phyloP scores from a whole-genome alignment of 805 yeast genomes.

The Candida parachauliodes region DNA sequence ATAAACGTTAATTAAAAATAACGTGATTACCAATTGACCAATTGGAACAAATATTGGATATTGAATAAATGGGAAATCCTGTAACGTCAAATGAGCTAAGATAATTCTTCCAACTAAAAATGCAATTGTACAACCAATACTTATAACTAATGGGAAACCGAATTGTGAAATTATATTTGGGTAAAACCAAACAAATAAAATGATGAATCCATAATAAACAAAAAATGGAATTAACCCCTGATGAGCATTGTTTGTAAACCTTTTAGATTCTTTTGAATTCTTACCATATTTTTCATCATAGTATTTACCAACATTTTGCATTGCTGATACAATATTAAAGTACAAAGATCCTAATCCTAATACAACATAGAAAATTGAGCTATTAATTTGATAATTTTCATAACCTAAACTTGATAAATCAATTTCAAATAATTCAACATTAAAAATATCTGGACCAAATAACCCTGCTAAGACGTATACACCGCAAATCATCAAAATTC shows the following conservation, averaged over 20 bases:
- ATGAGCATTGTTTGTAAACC: conserved; percentile 40
- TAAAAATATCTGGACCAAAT: conserved; percentile 71
- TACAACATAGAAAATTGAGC: conserved; percentile 42
- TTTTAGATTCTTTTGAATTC: conserved; percentile 20
- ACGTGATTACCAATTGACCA: conserved; percentile 39
- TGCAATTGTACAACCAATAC: conserved; percentile 76
- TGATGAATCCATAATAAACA: conserved; percentile 47
- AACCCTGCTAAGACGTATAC: conserved; percentile 62
- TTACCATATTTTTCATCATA: conserved; percentile 33
- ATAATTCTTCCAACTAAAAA: conserved; percentile 89
- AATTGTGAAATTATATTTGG: conserved; percentile 46
- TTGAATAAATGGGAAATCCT: conserved; percentile 69
- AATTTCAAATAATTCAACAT: conserved; percentile 35
- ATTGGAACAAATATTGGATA: conserved; percentile 68
- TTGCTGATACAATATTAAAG: conserved; percentile 68
- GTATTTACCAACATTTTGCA: conserved; percentile 51
- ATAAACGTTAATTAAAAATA: conserved; percentile 32
- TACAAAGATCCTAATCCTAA: conserved; percentile 53
- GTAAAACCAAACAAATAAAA: conserved; percentile 45
- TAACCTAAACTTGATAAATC: conserved; percentile 34
- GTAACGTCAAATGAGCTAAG: conserved; percentile 78
- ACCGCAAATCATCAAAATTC: conserved; percentile 61
- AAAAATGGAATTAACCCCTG: conserved; percentile 67
- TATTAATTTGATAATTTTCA: conserved; percentile 29
- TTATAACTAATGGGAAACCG: conserved; percentile 56